Base-by-base conservation (phyloP, 768 basidiomycete species). In the Paxillus ammoniavirescens region DNA sequence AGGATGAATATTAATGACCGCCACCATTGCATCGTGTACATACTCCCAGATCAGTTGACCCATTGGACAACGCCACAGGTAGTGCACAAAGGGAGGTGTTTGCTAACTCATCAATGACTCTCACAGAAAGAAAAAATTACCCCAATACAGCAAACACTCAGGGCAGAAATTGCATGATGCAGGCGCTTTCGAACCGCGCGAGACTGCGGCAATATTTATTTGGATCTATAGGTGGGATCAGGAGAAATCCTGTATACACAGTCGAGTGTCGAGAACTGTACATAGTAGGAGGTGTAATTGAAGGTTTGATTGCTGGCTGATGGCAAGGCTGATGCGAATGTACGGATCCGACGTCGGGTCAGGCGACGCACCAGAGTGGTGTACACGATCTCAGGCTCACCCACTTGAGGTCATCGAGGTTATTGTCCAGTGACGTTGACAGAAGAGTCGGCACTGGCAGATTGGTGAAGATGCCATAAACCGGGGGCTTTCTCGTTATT, bases 361-460 rank as follows among this genome's bases (percentile, higher is more conserved):
- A 47, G 15, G 30, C 14, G 12, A 2, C 13, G 10, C 1, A 38
- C 13, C 37, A 13, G 37, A 42, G 18, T 42, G 18, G 1, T 23
- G 4, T 14, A 12, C 15, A 13, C 37, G 37, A n/a, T 13, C 26
- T 26, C 26, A 26, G 42, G 42, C 13, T 36, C 23, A 37, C 36
- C 35, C 23, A 36, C 38, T 28, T 26, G 36, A 40, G 35, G 8
- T 21, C 13, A 31, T 18, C 12, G 18, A 42, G 21, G 35, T 38
- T 23, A 33, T 33, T 17, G 26, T 8, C 13, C 31, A 42, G 35
- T 51, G 50, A 51, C 50, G 50, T 51, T 51, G 42, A 15, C 42
- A 36, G 18, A 45, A 45, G 35, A 26, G 26, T 26, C 26, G 21
- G 21, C 21, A 21, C 21, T 12, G 12, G 42, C 42, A 21, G 7